Percentiles rank a stretch among this genome's conserved stretches.
phyloP scores from a whole-genome alignment of 1,139 yeast species.

The Arxiozyma slooffiae region DNA sequence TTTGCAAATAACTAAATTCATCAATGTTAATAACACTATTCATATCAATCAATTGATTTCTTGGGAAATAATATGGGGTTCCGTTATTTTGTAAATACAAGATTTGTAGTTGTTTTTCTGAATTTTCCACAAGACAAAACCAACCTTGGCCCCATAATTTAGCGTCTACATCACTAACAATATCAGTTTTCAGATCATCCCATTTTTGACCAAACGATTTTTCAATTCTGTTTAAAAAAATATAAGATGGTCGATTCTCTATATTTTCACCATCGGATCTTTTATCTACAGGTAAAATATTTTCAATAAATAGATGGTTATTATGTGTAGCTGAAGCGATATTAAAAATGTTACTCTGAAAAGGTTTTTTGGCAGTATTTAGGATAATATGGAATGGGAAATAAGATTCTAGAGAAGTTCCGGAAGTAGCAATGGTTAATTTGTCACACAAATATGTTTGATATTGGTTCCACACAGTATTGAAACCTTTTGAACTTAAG shows the following conservation, averaged over 20 bases:
- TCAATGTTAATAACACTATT: slow-evolving; percentile 50
- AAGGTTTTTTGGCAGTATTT: slow-evolving; percentile 60
- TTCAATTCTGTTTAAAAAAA: slow-evolving; percentile 26
- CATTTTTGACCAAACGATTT: slow-evolving; percentile 23
- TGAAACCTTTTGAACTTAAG: slow-evolving; percentile 57
- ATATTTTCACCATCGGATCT: slow-evolving; percentile 9
- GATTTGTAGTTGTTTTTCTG: slow-evolving; percentile 55
- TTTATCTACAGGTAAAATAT: slow-evolving; percentile 35
- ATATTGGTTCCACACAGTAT: slow-evolving; percentile 70
- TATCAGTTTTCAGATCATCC: slow-evolving; percentile 33
- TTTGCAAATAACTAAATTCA: slow-evolving; percentile 41
- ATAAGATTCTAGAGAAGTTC: slow-evolving; percentile 71
- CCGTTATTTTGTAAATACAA: slow-evolving; percentile 75
- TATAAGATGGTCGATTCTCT: slow-evolving; percentile 41
- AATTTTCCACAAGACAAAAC: slow-evolving; percentile 74
- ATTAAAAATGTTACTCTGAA: slow-evolving; percentile 66
- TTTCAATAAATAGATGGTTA: slow-evolving; percentile 80
- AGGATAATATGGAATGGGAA: slow-evolving; percentile 69
- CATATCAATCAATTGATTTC: slow-evolving; percentile 67
- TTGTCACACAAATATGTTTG: slow-evolving; percentile 61
- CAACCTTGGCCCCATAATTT: slow-evolving; percentile 61
- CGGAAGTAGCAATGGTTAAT: slow-evolving; percentile 63
- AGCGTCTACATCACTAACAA: slow-evolving; percentile 38
- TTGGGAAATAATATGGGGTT: slow-evolving; percentile 73
- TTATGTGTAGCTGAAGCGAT: slow-evolving; percentile 87